Evolutionary conservation across 768 basidiomycete genomes (phyloP), one percentile per base, ranked within the genome.

Genomic region (Scleroderma citrinum): DNA sequence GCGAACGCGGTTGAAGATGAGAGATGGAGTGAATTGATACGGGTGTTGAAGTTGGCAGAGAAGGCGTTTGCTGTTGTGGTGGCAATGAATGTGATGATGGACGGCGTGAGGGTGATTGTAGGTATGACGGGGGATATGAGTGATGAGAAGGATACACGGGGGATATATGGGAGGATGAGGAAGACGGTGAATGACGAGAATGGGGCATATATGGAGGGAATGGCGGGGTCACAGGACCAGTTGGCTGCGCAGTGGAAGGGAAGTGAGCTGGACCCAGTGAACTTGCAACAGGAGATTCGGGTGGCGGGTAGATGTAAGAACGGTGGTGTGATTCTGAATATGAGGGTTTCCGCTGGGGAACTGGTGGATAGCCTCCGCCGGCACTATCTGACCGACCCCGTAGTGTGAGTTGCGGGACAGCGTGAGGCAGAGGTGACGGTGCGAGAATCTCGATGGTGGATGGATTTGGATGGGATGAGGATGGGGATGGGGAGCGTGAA

Each of bases 11-110:
- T 43, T 50, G 48, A 2, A 29, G 53, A 13, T 56, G 59, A 2
- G 55, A 43, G 46, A 43, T 54, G 29, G 48, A 19, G 19, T 53
- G 58, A 3, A 53, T 56, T 17, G 65, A 55, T 34, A 56, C 54
- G 34, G 48, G 16, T 26, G 63, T 20, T 8, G 8, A 29, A 29
- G 26, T 52, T 49, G 17, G 41, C 49, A 20, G 64, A 57, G 16
- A 56, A 65, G 6, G 43, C 44, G 48, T 50, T 48, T 42, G 61
- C 31, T 35, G 51, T 36, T 43, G 37, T 5, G 34, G 11, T 20
- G 55, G 56, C 14, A 56, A 47, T 7, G 59, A 29, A 13, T 53
- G 54, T 2, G 37, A 13, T 20, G 24, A 29, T 5, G 24, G 11
- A 37, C 52, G 36, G 37, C 32, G 51, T n/a, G 53, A 16, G 19